Evolutionary conservation across 2,329 filamentous ascomycete genomes (phyloP).

Genomic region (Penicillium fuscoglaucum): DNA sequence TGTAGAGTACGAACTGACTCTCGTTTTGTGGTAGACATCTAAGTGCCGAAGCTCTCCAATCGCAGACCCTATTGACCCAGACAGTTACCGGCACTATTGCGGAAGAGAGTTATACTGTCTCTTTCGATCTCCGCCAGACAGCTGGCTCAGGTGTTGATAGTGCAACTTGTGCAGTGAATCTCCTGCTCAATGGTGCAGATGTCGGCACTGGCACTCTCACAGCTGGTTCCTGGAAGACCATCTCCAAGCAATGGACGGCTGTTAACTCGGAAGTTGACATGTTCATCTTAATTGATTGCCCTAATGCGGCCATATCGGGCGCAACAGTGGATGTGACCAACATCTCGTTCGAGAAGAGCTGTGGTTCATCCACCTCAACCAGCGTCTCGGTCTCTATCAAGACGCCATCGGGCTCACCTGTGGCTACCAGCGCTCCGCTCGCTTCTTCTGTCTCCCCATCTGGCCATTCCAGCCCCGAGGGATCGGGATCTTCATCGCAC

Average conservation of each 20-base stretch:
- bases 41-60: not conserved
- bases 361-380: not conserved
- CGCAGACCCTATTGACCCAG: not conserved
- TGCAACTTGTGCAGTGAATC: not conserved
- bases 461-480: not conserved
- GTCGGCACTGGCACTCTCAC: not conserved
- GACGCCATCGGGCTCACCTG: not conserved
- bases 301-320: not conserved
- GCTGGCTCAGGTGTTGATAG: not conserved
- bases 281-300: not conserved
- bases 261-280: not conserved
- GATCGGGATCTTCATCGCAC: not conserved
- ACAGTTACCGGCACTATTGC: not conserved
- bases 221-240: not conserved
- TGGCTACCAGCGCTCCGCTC: not conserved
- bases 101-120: slow-evolving; percentile 1
- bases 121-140: slow-evolving; percentile 5
- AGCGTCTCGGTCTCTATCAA: not conserved
- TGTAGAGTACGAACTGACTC: not conserved
- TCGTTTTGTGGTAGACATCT: not conserved
- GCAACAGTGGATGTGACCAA: slow-evolving; percentile 1
- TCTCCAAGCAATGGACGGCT: slow-evolving; percentile 3
- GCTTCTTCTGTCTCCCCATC: not conserved
- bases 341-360: slow-evolving; percentile 1
- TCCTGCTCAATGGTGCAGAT: not conserved